These are phyloP conservation scores for Nepenthes gracilis DNA, from an alignment of 148 eudicot species.

Conservation along the genomic window DNA sequence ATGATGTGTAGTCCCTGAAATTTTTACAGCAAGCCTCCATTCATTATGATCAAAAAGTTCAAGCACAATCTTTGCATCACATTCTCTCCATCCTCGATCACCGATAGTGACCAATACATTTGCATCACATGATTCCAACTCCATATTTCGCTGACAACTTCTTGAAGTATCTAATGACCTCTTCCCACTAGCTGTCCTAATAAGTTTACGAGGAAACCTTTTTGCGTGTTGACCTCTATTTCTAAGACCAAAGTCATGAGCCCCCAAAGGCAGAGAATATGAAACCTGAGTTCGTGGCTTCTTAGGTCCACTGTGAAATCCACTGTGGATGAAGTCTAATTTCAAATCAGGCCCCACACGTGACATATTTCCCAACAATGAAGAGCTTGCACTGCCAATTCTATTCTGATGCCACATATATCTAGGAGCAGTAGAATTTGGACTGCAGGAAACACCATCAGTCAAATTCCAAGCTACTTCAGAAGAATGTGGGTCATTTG, in stretches of 20 bases:
- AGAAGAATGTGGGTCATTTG: conserved; percentile 14
- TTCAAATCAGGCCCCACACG: conserved; percentile 36
- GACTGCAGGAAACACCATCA: conserved; percentile 22
- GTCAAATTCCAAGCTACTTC: conserved; percentile 18
- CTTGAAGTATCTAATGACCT: conserved; percentile 34
- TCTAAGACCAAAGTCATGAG: conserved; percentile 29
- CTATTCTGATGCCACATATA: conserved; percentile 24
- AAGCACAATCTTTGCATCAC: conserved; percentile 65
- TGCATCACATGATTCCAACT: conserved; percentile 49
- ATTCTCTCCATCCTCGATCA: conserved; percentile 86
- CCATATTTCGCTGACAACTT: conserved; percentile 39
- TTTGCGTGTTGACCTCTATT: conserved; percentile 28
- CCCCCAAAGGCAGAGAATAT: conserved; percentile 57
- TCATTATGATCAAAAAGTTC: conserved; percentile 65
- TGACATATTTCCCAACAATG: conserved; percentile 25
- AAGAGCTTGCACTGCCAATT: conserved; percentile 21
- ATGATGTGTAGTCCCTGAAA: conserved; percentile 50
- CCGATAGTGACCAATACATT: conserved; percentile 58
- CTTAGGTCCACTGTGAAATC: conserved; percentile 67
- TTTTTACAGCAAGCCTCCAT: conserved; percentile 71
- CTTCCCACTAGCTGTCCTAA: conserved; percentile 71
- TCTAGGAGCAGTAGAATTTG: conserved; percentile 26
- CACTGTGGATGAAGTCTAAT: conserved; percentile 27
- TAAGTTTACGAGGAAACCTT: conserved; percentile 53
- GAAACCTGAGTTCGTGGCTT: conserved; percentile 89